A percentile compares a stretch with the other conserved stretches of the same genome.
Conservation (phyloP, 176 grass and related monocot genomes). For the Pharus latifolius region DNA sequence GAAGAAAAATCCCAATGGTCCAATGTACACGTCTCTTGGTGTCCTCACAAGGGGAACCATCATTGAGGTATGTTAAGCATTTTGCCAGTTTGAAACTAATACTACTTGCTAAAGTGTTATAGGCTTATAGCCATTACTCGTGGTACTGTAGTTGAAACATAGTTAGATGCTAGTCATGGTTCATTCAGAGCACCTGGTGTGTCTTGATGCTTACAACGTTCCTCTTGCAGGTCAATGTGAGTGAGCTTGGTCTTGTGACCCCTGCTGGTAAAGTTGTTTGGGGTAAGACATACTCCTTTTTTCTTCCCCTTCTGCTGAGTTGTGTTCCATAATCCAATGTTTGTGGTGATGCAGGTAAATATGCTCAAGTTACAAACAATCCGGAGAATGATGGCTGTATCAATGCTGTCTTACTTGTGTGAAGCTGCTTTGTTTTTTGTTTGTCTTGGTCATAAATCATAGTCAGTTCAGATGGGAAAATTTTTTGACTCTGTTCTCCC, state of each 20-base stretch:
- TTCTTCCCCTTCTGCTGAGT: neutral
- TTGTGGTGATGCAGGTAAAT: slow-evolving; percentile 61
- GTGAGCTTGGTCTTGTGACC: slow-evolving; percentile 86
- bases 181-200: neutral
- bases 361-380: slow-evolving; percentile 89
- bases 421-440: neutral
- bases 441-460: neutral
- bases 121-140: neutral
- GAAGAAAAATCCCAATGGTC: slow-evolving; percentile 92
- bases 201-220: neutral
- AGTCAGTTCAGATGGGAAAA: neutral
- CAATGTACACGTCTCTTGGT: slow-evolving; percentile 92
- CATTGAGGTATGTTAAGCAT: slow-evolving; percentile 50
- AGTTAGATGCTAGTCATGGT: neutral
- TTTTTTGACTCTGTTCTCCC: neutral
- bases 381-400: slow-evolving; percentile 88
- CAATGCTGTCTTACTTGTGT: slow-evolving; percentile 83
- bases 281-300: slow-evolving; percentile 37
- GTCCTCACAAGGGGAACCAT: slow-evolving; percentile 88
- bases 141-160: neutral
- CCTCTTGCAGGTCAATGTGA: slow-evolving; percentile 68
- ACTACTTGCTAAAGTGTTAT: neutral
- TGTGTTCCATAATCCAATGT: neutral
- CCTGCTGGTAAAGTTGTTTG: slow-evolving; percentile 96
- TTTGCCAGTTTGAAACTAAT: neutral